A percentile compares a stretch with the other conserved stretches of the same genome.
phyloP scores from a whole-genome alignment of 306 rosid species.

The Quercus ilex region DNA sequence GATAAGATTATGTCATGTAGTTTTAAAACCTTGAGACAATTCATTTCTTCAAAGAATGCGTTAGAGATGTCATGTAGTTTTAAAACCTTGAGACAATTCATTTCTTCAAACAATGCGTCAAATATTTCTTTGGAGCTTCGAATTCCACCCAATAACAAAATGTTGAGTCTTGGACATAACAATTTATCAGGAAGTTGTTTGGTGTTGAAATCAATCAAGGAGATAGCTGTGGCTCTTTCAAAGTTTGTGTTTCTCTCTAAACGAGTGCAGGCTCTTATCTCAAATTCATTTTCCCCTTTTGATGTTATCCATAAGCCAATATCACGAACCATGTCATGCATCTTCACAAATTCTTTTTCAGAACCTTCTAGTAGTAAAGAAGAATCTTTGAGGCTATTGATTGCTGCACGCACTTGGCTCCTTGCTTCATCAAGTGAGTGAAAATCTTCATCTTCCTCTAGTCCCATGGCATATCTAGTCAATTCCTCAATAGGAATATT shows the following conservation, averaged over 20 bases:
- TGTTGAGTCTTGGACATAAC: too few species aligned
- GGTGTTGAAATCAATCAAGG: background rate
- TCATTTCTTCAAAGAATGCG: too few species aligned
- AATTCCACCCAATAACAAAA: too few species aligned
- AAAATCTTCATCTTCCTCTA: background rate
- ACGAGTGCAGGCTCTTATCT: too few species aligned
- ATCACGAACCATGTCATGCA: conserved; percentile 28
- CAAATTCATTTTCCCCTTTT: background rate
- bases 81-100: too few species aligned
- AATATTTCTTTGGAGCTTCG: too few species aligned
- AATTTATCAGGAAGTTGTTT: too few species aligned
- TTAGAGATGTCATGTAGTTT: too few species aligned
- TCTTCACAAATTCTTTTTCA: background rate
- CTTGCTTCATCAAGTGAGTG: background rate
- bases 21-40: background rate
- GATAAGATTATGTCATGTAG: background rate
- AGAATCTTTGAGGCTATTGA: background rate
- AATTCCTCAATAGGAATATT: background rate
- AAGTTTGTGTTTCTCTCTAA: background rate
- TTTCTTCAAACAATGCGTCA: too few species aligned
- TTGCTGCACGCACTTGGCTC: background rate
- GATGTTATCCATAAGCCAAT: background rate
- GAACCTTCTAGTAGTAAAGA: background rate
- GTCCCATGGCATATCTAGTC: background rate
- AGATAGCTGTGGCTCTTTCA: background rate